Evolutionary conservation across 1,284 basidiomycete species (phyloP).

Genomic region (Phellinidium pouzarii): DNA sequence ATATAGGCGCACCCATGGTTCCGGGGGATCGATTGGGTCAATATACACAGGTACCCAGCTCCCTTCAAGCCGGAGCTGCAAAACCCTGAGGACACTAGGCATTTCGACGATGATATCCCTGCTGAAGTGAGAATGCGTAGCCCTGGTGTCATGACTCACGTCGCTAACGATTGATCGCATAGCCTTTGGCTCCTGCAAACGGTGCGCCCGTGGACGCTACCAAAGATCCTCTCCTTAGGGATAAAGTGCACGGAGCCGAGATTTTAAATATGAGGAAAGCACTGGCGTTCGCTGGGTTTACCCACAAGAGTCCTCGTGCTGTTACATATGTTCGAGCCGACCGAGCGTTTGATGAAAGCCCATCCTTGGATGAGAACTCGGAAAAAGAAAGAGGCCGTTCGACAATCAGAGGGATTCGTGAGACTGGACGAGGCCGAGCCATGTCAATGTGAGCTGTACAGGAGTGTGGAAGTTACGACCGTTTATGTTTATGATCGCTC

Average conservation of each 20-base stretch:
- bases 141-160: neutral
- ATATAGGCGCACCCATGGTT: conserved; percentile 80
- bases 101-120: conserved; percentile 92
- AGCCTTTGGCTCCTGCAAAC: conserved; percentile 87
- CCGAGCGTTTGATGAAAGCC: conserved; percentile 55
- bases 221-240: conserved; percentile 80
- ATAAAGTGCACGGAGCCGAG: conserved; percentile 78
- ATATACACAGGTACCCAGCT: conserved; percentile 72
- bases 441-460: conserved; percentile 58
- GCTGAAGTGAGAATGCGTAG: conserved; percentile 58
- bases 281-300: conserved; percentile 85
- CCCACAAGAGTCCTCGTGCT: conserved; percentile 76
- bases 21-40: conserved; percentile 77
- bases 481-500: neutral
- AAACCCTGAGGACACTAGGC: conserved; percentile 77
- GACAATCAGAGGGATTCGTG: conserved; percentile 48
- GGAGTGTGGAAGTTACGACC: conserved; percentile 22
- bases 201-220: conserved; percentile 78
- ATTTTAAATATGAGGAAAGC: conserved; percentile 88
- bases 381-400: conserved; percentile 54
- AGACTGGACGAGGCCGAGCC: conserved; percentile 60
- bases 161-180: neutral
- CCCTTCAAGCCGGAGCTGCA: conserved; percentile 84
- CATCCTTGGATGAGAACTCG: conserved; percentile 41
- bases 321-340: conserved; percentile 70